Evolutionary conservation across 2,329 filamentous ascomycete genomes (phyloP).

Genomic region (Beauveria varroae): DNA sequence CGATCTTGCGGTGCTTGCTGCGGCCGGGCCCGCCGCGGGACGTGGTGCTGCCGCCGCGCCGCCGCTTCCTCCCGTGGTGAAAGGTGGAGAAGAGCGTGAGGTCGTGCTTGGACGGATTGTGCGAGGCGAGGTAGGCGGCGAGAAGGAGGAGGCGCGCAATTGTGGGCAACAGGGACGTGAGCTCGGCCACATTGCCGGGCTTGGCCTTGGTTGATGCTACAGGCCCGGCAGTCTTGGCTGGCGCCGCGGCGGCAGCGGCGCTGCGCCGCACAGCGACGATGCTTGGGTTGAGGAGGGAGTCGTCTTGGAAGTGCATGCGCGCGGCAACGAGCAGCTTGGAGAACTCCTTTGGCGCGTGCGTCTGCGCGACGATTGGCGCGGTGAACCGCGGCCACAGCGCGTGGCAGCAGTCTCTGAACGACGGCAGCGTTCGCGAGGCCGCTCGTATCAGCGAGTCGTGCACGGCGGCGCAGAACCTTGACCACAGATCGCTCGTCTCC

Average conservation of each 20-base stretch:
- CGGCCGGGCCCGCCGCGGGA: slow-evolving; percentile 22
- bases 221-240: background rate
- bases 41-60: slow-evolving; percentile 37
- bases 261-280: slow-evolving; percentile 37
- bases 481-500: slow-evolving; percentile 64
- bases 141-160: slow-evolving; percentile 68
- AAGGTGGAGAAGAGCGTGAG: slow-evolving; percentile 68
- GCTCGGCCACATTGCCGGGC: slow-evolving; percentile 29
- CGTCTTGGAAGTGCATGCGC: slow-evolving; percentile 63
- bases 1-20: slow-evolving; percentile 61
- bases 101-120: slow-evolving; percentile 70
- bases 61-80: slow-evolving; percentile 44
- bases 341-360: slow-evolving; percentile 72
- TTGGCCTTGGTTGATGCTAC: background rate
- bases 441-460: slow-evolving; percentile 81
- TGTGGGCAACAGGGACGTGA: slow-evolving; percentile 56
- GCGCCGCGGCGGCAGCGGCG: background rate
- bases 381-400: slow-evolving; percentile 83
- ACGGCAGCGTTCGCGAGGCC: slow-evolving; percentile 70
- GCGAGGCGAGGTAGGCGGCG: slow-evolving; percentile 72
- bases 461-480: slow-evolving; percentile 72
- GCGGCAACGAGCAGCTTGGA: slow-evolving; percentile 70
- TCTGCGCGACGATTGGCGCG: slow-evolving; percentile 66
- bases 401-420: slow-evolving; percentile 61
- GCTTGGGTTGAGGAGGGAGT: slow-evolving; percentile 59